Evolutionary conservation across 73 alveolate species (phyloP), one percentile per base, ranked within the genome.

Genomic region (Uronychia setigera): DNA sequence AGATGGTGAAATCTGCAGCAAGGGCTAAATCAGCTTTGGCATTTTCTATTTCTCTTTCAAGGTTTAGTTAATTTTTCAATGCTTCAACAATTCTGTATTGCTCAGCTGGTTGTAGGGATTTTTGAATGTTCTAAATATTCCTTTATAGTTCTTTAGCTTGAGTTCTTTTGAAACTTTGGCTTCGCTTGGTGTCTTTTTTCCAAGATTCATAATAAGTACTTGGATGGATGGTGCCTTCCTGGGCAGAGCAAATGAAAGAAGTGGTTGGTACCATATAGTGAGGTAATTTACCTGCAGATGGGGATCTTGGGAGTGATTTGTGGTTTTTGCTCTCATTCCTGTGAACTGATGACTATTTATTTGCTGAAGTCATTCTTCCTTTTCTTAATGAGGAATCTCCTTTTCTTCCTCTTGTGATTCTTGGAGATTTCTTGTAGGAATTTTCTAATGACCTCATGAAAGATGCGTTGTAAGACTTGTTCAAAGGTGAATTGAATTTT

Each of bases 1-100:
- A 90, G 9, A 93, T 82, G 88, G 90, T 95, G 90, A 95, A 95
- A 82, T 95, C 98, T 1, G 90, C 74, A 26, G 89, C 77, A 74
- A 80, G 58, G 29, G 96, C 88, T 60, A 95, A 86, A 59, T 85
- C 89, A 26, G 77, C 74, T 91, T 93, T 95, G 29, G 82, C 87
- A 27, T 74, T 59, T 87, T 95, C 98, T 9, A 95, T 59, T 76
- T 87, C 86, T 67, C 94, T 82, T 78, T 91, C 97, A 11, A 67
- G 25, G 82, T 77, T 13, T 81, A 93, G 91, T 35, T 74, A 31
- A 19, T 82, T n/a, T n/a, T n/a, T n/a, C n/a, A n/a, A n/a, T n/a
- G n/a, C n/a, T n/a, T n/a, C n/a, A n/a, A n/a, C n/a, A n/a, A n/a
- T n/a, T n/a, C n/a, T n/a, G n/a, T n/a, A n/a, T n/a, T n/a, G n/a